Evolutionary conservation across 306 rosid genomes (phyloP).

Genomic region (Myrica gale): DNA sequence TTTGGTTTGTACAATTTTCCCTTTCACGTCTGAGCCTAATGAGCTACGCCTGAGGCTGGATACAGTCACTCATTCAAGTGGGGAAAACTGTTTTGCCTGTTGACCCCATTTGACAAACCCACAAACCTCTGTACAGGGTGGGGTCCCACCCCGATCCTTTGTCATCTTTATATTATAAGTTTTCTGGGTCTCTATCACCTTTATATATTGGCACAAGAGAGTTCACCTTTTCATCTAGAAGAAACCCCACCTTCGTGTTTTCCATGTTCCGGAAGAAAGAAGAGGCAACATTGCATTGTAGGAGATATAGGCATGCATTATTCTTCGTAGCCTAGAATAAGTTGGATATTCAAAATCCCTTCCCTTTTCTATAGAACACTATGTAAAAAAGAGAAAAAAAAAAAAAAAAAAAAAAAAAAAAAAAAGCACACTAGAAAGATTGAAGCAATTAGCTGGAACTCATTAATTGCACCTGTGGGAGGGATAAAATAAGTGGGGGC

Average conservation of each 20-base stretch:
- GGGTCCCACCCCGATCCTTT: conserved; percentile 36
- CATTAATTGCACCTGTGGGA: neutral
- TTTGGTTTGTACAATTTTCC: too few species aligned
- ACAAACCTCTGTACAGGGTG: conserved; percentile 22
- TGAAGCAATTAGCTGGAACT: neutral
- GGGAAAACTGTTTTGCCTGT: conserved; percentile 41
- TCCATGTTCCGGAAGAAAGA: conserved; percentile 27
- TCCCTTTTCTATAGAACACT: conserved; percentile 31
- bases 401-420: neutral
- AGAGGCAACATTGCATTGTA: conserved; percentile 37
- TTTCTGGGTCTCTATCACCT: neutral
- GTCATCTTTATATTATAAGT: too few species aligned
- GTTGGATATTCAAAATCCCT: conserved; percentile 35
- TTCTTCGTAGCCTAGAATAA: conserved; percentile 26
- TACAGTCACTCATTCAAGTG: conserved; percentile 25
- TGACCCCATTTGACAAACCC: conserved; percentile 36
- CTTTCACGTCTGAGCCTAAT: neutral
- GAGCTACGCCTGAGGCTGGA: neutral
- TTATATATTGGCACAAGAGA: conserved; percentile 18
- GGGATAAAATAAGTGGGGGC: neutral
- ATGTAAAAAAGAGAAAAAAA: neutral
- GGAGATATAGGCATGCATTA: conserved; percentile 43
- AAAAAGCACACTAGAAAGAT: neutral
- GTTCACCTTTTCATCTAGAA: conserved; percentile 39
- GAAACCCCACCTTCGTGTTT: conserved; percentile 38